These are phyloP conservation scores for Prunus persica DNA, from an alignment of 306 rosid species.

Conservation along the genomic window Prunus_persica_NCBIv2 NC_034011.1:26029001-26029500, in stretches of 20 bases:
- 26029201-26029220: slow-evolving; percentile 75
- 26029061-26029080: neutral
- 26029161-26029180: slow-evolving; percentile 92
- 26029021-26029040: neutral
- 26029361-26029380: slow-evolving; percentile 25
- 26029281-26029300: slow-evolving; percentile 14
- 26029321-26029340: slow-evolving; percentile 5
- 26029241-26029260: slow-evolving; percentile 2
- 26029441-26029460: slow-evolving; percentile 80
- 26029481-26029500: neutral
- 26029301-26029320: slow-evolving; percentile 5
- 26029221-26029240: slow-evolving; percentile 99
- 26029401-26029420: slow-evolving; percentile 89
- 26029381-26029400: slow-evolving; percentile 94
- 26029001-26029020: neutral
- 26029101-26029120: neutral
- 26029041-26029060: neutral
- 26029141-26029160: slow-evolving; percentile 61
- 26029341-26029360: slow-evolving; percentile 21
- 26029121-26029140: neutral
- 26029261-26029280: slow-evolving; percentile 20
- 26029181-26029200: slow-evolving; percentile 94
- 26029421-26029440: slow-evolving; percentile 66
- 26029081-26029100: neutral
- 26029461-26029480: slow-evolving; percentile 45